Evolutionary conservation across 495 filamentous ascomycete genomes (phyloP), one percentile per base, ranked within the genome.

Genomic region (Antarctomyces pellizariae): DNA sequence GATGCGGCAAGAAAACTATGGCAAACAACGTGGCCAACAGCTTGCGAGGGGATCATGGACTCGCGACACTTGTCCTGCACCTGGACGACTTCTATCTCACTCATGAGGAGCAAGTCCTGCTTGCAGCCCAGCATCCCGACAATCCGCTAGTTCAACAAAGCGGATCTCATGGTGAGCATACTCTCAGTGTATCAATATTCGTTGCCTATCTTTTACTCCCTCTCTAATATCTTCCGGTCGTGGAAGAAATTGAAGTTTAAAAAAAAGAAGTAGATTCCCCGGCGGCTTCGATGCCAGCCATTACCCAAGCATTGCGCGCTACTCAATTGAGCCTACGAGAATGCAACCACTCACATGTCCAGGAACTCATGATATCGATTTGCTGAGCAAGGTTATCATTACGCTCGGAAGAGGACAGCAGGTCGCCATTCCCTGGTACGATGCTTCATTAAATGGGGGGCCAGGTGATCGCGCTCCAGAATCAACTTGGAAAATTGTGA

Each of bases 61-160:
- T 89, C 23, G 52, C 64, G 29, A 77, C 75, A 3, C 54, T 71
- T 16, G 74, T 79, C 5, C 56, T 80, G 38, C 80, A 73, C 40
- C 75, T 89, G 28, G 80, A 90, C 45, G 79, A 91, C 47, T 66
- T 90, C 32, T 90, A 90, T 46, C 64, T 84, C 30, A 52, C 69
- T 3, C 71, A 75, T 47, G 53, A 51, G 22, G 58, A 69, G 35
- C 80, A 83, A 49, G 43, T 57, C 10, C 45, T 54, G 7, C 60
- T 90, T n/a, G 71, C 70, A 23, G 39, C 56, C 8, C 44, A 58
- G 0, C 52, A 82, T 41, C 65, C 73, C 0, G 41, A 59, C 19
- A 91, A 90, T 36, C 59, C 59, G 9, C 54, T 90, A 3, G 50
- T 89, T 14, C 72, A 75, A 36, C 67, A 75, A 36, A 66, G 82